Percentiles rank a stretch among this genome's conserved stretches.
These are phyloP conservation scores for Fraxinus angustifolia DNA, from an alignment of 305 asterid species.

Conservation along the genomic window DNA sequence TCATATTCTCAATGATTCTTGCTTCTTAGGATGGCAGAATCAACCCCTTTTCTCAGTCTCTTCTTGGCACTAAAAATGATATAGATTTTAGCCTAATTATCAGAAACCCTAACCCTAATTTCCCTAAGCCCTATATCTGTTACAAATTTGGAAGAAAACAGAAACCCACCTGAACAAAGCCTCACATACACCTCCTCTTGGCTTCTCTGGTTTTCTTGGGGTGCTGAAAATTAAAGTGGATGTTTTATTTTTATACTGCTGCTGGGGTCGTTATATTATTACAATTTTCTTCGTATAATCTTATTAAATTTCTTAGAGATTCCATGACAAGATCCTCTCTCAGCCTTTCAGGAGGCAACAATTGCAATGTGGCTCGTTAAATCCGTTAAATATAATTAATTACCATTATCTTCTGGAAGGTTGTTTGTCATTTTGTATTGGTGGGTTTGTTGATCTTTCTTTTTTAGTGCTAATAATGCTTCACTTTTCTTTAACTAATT, in stretches of 20 bases:
- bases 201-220: constrained; percentile 33
- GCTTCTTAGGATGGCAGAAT: constrained; percentile 96
- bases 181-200: not conserved
- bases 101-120: constrained; percentile 67
- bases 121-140: constrained; percentile 24
- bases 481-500: constrained; percentile 29
- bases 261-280: constrained; percentile 11
- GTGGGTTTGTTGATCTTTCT: constrained; percentile 39
- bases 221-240: constrained; percentile 27
- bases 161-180: constrained; percentile 14
- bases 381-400: constrained; percentile 26
- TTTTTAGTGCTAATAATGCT: constrained; percentile 40
- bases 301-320: constrained; percentile 30
- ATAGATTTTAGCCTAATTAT: not conserved
- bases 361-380: constrained; percentile 34
- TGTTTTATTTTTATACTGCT: constrained; percentile 28
- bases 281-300: constrained; percentile 2
- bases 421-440: constrained; percentile 44
- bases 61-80: constrained; percentile 63
- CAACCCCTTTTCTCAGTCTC: constrained; percentile 91
- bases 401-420: constrained; percentile 36
- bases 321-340: constrained; percentile 29
- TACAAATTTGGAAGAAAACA: constrained; percentile 17
- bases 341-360: constrained; percentile 20
- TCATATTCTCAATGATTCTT: constrained; percentile 49